A percentile compares a stretch with the other conserved stretches of the same genome.
These are phyloP conservation scores for Candida maris DNA, from an alignment of 805 yeast species.

Conservation along the genomic window DNA sequence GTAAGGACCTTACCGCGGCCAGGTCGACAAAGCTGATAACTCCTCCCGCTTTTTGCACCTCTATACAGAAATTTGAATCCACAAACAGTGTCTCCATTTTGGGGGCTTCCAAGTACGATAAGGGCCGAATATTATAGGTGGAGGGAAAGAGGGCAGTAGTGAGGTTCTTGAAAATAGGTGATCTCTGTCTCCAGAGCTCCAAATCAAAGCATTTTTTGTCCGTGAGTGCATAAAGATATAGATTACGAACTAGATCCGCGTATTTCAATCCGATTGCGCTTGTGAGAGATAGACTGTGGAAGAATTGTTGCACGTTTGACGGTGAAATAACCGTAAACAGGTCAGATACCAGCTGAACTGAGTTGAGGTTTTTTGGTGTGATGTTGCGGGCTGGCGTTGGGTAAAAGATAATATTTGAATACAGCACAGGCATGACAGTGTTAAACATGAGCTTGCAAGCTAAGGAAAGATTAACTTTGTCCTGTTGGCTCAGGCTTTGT, in stretches of 20 bases:
- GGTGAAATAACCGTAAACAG: conserved; percentile 14
- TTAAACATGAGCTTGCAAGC: conserved; percentile 20
- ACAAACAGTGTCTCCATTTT: conserved; percentile 21
- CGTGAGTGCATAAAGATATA: conserved; percentile 22
- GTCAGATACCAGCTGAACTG: conserved; percentile 18
- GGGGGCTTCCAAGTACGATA: conserved; percentile 25
- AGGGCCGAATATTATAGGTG: conserved; percentile 18
- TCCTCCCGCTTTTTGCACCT: conserved; percentile 23
- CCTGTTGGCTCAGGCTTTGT: conserved; percentile 13
- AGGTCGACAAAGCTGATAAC: conserved; percentile 23
- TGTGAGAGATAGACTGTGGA: conserved; percentile 11
- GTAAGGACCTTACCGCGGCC: conserved; percentile 16
- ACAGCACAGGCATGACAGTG: conserved; percentile 20
- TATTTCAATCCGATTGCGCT: conserved; percentile 24
- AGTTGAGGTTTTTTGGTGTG: conserved; percentile 12
- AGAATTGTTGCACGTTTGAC: conserved; percentile 12
- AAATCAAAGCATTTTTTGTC: conserved; percentile 16
- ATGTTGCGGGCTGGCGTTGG: conserved; percentile 2
- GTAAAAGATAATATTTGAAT: conserved; percentile 18
- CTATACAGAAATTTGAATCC: conserved; percentile 28
- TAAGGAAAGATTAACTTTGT: conserved; percentile 17
- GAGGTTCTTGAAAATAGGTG: conserved; percentile 17
- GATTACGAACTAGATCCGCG: conserved; percentile 21
- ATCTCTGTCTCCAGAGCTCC: conserved; percentile 20
- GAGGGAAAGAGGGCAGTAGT: conserved; percentile 23